phyloP scores from a whole-genome alignment of 1,284 basidiomycete genomes.

The Irpex rosettiformis region DNA sequence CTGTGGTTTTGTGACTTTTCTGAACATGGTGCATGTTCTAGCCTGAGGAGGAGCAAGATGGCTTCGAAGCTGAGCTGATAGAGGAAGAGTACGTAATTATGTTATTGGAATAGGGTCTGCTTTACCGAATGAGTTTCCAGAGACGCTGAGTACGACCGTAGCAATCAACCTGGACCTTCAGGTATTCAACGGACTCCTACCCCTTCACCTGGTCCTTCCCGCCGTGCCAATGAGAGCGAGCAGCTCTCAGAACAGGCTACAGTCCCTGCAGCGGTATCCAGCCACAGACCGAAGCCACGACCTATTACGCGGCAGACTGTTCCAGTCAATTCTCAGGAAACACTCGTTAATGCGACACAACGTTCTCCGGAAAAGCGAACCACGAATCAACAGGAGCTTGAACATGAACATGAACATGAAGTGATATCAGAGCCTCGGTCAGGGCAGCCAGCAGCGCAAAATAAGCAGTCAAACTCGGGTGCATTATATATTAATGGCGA shows the following conservation, averaged over 20 bases:
- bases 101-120: too few relatives aligned
- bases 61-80: too few relatives aligned
- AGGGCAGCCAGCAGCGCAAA: too few relatives aligned
- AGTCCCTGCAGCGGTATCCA: neutral
- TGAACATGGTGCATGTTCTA: too few relatives aligned
- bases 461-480: too few relatives aligned
- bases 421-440: neutral
- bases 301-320: neutral
- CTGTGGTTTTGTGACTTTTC: neutral
- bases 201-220: neutral
- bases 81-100: too few relatives aligned
- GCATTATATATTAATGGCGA: too few relatives aligned
- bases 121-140: too few relatives aligned
- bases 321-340: neutral
- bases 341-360: slow-evolving; percentile 1
- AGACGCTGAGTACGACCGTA: neutral
- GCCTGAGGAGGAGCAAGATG: too few relatives aligned
- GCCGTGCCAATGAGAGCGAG: too few relatives aligned
- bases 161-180: neutral
- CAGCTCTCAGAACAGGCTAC: too few relatives aligned
- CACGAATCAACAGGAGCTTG: neutral
- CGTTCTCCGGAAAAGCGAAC: neutral
- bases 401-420: neutral
- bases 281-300: neutral
- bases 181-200: neutral